Base-by-base conservation (phyloP, 345 rosid genomes). In the Eucalyptus erythrocorys region DNA sequence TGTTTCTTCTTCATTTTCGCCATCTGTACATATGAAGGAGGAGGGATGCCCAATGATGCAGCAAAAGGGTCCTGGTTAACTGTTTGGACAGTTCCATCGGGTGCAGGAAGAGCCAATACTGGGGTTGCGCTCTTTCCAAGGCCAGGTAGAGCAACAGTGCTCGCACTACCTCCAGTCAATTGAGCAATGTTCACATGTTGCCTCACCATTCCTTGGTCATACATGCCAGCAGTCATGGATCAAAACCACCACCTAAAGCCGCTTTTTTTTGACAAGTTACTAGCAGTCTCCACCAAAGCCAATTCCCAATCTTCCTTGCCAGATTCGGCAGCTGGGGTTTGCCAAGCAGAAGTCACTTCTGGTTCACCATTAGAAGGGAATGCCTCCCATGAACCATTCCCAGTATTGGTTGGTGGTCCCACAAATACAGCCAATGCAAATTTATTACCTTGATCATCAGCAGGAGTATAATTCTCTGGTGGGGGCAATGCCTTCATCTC, bases 201-300 rank as follows among this genome's bases (percentile, higher is more conserved):
- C 90, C 96, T 95, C 61, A 97, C 99, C 48, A 90, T 91, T 87
- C 99, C 98, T 86, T 97, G 99, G 89, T 97, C 99, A 90, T 97
- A 97, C 98, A 95, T 97, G 10, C 99, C 86, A 98, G 92, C 68
- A 97, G 80, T 92, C 97, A 90, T 1, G 97, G 92, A 90, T 98
- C 98, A 10, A 98, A 89, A 15, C 99, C 99, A 30, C 99, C 98
- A 1, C 94, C 97, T 87, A 95, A 49, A 22, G 95, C 91, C 11
- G 97, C 95, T 91, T 94, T 93, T 92, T 97, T 92, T 93, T 2
- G 98, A 93, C 53, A 96, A n/a, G n/a, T n/a, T n/a, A n/a, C n/a
- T n/a, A n/a, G n/a, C n/a, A n/a, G n/a, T n/a, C n/a, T n/a, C n/a
- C n/a, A n/a, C n/a, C n/a, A n/a, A n/a, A n/a, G n/a, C n/a, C n/a